Conservation (phyloP, 2,329 filamentous ascomycete species). For the Phyllosticta capitalensis region DNA sequence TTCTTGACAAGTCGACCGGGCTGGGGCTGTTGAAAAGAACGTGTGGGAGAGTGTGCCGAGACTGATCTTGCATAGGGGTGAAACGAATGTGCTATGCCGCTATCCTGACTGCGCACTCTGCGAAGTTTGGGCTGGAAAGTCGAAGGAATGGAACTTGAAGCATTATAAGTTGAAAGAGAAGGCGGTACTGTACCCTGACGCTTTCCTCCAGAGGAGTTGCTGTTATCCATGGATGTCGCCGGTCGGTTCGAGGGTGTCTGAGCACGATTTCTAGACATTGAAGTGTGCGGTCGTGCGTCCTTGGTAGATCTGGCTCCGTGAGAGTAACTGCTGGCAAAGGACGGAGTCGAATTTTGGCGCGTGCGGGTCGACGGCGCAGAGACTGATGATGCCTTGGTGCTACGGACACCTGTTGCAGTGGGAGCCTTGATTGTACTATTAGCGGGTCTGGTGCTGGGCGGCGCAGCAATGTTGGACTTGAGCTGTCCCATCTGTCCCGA, state of each 20-base stretch:
- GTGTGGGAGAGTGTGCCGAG: neutral
- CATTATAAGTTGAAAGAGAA: conserved; percentile 26
- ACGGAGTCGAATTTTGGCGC: conserved; percentile 25
- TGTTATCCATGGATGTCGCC: conserved; percentile 31
- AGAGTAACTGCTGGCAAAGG: conserved; percentile 50
- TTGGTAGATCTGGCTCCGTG: conserved; percentile 40
- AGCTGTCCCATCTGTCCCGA: conserved; percentile 38
- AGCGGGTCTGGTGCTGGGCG: conserved; percentile 33
- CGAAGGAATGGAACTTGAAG: neutral
- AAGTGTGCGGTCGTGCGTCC: conserved; percentile 41
- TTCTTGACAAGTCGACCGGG: neutral
- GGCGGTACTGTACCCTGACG: conserved; percentile 37
- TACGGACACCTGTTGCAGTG: conserved; percentile 31
- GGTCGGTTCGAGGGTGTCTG: conserved; percentile 25
- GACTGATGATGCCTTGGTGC: conserved; percentile 26
- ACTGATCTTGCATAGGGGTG: neutral
- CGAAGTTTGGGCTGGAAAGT: neutral
- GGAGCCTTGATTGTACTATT: conserved; percentile 36
- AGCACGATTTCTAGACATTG: conserved; percentile 37
- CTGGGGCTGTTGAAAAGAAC: neutral
- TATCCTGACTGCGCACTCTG: neutral
- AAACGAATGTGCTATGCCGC: neutral
- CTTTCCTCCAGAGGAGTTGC: conserved; percentile 23
- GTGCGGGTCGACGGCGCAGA: conserved; percentile 29
- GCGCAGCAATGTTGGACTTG: conserved; percentile 32